Conservation (phyloP, 2,329 filamentous ascomycete genomes). For the Chaetomiaceae sp. region DNA sequence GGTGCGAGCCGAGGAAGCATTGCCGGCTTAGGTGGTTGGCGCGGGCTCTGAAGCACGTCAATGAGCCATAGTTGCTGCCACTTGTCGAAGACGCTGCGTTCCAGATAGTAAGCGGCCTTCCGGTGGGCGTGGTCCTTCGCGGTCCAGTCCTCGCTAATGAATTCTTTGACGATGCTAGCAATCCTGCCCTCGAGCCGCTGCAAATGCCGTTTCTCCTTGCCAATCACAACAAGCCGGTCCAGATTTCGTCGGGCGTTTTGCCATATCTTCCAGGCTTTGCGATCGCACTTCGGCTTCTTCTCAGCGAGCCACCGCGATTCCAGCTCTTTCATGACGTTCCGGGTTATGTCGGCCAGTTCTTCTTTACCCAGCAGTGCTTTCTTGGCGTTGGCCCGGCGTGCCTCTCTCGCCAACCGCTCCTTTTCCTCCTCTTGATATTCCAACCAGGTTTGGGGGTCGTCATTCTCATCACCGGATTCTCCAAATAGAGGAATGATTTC, state of each 20-base stretch:
- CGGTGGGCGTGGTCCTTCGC: slow-evolving; percentile 45
- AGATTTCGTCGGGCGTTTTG: slow-evolving; percentile 41
- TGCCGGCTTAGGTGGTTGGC: slow-evolving; percentile 34
- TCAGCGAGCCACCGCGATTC: slow-evolving; percentile 51
- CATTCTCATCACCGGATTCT: slow-evolving; percentile 21
- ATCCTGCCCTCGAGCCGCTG: slow-evolving; percentile 46
- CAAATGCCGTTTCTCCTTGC: slow-evolving; percentile 37
- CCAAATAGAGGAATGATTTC: slow-evolving; percentile 13
- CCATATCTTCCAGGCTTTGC: slow-evolving; percentile 59
- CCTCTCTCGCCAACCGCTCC: slow-evolving; percentile 25
- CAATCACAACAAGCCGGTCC: slow-evolving; percentile 38
- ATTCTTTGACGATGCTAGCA: slow-evolving; percentile 46
- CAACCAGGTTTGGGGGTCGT: slow-evolving; percentile 32
- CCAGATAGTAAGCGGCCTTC: slow-evolving; percentile 50
- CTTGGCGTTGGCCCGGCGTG: slow-evolving; percentile 1
- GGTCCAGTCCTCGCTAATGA: slow-evolving; percentile 48
- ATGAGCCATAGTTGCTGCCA: slow-evolving; percentile 48
- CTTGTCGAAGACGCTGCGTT: slow-evolving; percentile 58
- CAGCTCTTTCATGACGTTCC: slow-evolving; percentile 46
- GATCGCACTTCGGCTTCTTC: slow-evolving; percentile 49
- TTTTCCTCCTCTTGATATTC: slow-evolving; percentile 56
- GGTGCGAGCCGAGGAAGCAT: slow-evolving; percentile 21
- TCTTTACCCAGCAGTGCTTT: slow-evolving; percentile 33
- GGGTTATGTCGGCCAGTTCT: slow-evolving; percentile 47
- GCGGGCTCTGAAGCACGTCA: slow-evolving; percentile 37